These are phyloP conservation scores for Barnettozyma populi DNA, from an alignment of 805 yeast genomes.

Conservation along the genomic window DNA sequence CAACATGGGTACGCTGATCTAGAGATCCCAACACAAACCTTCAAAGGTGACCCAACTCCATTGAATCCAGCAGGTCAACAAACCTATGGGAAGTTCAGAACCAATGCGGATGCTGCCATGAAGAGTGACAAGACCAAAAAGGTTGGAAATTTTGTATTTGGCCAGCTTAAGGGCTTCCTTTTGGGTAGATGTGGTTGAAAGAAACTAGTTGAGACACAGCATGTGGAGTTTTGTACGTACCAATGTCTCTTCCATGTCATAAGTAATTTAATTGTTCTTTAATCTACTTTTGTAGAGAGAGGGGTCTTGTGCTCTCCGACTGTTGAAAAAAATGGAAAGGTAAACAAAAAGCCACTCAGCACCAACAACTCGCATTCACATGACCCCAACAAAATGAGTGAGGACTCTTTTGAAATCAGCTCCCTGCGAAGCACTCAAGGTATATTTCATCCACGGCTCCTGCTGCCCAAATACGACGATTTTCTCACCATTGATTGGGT, in stretches of 20 bases:
- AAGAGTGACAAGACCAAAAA: conserved; percentile 23
- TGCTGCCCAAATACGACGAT: conserved; percentile 44
- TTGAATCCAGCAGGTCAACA: conserved; percentile 16
- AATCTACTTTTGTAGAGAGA: too few relatives aligned
- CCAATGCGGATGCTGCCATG: conserved; percentile 15
- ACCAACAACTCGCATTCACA: neutral
- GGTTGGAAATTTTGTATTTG: conserved; percentile 19
- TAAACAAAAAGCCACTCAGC: neutral
- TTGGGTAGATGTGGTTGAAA: neutral
- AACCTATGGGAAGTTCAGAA: conserved; percentile 6
- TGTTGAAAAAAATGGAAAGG: neutral
- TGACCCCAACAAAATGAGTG: neutral
- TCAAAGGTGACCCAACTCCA: conserved; percentile 16
- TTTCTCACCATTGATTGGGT: conserved; percentile 70
- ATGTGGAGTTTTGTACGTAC: too few relatives aligned
- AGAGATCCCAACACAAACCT: conserved; percentile 10
- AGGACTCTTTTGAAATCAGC: conserved; percentile 4
- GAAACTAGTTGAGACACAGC: neutral
- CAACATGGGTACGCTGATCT: conserved; percentile 22
- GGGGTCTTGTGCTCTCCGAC: too few relatives aligned
- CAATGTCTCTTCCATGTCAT: too few relatives aligned
- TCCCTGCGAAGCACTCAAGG: neutral
- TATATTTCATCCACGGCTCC: neutral
- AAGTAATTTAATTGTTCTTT: too few relatives aligned
- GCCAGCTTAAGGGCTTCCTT: conserved; percentile 10